Percentiles rank a stretch among this genome's conserved stretches.
phyloP scores from a whole-genome alignment of 148 eudicot species.

The Vaccinium darrowii region DNA sequence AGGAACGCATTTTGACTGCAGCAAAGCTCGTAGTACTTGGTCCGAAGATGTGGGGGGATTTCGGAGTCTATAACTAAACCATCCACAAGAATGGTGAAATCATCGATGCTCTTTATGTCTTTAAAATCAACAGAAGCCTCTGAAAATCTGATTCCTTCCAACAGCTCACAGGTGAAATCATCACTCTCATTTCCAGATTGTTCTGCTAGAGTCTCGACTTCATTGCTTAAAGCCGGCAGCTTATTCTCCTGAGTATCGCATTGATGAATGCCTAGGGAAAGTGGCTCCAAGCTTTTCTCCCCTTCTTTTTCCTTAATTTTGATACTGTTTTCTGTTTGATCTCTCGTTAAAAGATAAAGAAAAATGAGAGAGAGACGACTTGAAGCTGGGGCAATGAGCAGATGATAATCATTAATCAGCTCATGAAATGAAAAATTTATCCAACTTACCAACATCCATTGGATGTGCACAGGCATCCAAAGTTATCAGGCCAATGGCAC shows the following conservation, averaged over 20 bases:
- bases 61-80: conserved; percentile 33
- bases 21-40: conserved; percentile 38
- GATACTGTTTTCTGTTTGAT: background rate
- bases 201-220: background rate
- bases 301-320: conserved; percentile 10
- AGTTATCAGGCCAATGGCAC: conserved; percentile 28
- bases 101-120: conserved; percentile 28
- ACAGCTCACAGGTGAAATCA: conserved; percentile 17
- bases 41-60: conserved; percentile 26
- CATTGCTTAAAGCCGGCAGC: background rate
- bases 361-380: background rate
- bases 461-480: conserved; percentile 21
- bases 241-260: conserved; percentile 9
- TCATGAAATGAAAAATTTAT: background rate
- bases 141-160: conserved; percentile 33
- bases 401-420: background rate
- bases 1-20: conserved; percentile 31
- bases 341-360: conserved; percentile 10
- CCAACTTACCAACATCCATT: conserved; percentile 19
- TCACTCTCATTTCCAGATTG: conserved; percentile 21
- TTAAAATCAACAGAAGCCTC: conserved; percentile 32
- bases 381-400: background rate
- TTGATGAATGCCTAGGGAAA: conserved; percentile 1
- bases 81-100: conserved; percentile 38
- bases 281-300: background rate